A percentile compares a stretch with the other conserved stretches of the same genome.
These are phyloP conservation scores for Fonsecaea erecta DNA, from an alignment of 2,329 filamentous ascomycete species.

Conservation along the genomic window DNA sequence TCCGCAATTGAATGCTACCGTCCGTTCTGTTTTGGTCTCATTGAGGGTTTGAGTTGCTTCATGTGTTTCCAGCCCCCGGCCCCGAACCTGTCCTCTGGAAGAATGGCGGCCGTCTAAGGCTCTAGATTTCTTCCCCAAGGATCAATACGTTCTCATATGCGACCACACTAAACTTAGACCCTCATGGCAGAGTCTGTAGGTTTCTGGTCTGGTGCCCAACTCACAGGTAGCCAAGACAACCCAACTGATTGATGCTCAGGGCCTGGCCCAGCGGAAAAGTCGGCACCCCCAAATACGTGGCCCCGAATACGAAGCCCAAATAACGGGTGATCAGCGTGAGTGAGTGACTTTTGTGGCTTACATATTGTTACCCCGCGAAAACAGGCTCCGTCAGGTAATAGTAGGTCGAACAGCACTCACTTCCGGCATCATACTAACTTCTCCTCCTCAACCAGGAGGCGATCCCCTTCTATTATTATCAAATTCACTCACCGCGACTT, in stretches of 20 bases:
- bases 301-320: background rate
- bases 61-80: background rate
- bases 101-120: background rate
- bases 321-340: background rate
- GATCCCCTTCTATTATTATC: conserved; percentile 3
- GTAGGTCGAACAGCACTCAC: too few species aligned
- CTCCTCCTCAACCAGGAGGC: too few species aligned
- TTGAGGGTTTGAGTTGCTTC: background rate
- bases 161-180: too few species aligned
- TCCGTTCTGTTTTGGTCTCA: background rate
- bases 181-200: too few species aligned
- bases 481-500: background rate
- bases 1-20: background rate
- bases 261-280: background rate
- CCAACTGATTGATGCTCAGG: too few species aligned
- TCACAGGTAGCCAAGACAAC: too few species aligned
- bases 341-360: background rate
- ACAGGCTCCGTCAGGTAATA: background rate
- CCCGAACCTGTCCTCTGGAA: background rate
- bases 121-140: too few species aligned
- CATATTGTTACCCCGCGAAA: background rate
- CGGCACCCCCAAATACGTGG: background rate
- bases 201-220: background rate
- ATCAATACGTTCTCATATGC: too few species aligned
- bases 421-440: too few species aligned